Conservation (phyloP, 1,284 basidiomycete species). For the Apiotrichum veenhuisii region DNA sequence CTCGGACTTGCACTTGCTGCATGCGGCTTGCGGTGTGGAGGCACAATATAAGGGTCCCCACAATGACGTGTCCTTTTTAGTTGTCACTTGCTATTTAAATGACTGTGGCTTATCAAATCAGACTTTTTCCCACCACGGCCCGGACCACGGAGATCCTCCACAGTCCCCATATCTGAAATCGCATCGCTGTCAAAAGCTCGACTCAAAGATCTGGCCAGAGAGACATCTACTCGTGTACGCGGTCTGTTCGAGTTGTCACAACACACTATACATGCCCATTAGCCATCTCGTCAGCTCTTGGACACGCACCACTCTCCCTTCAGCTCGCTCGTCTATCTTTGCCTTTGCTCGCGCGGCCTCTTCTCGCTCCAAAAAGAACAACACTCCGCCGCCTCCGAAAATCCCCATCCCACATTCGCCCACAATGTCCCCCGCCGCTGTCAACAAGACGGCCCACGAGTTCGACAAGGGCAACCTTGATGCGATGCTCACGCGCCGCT, state of each 20-base stretch:
- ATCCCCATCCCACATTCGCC: background rate
- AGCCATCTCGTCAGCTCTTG: slow-evolving; percentile 9
- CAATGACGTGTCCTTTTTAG: background rate
- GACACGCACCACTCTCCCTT: slow-evolving; percentile 12
- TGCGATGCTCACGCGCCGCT: slow-evolving; percentile 80
- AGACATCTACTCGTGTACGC: too few relatives aligned
- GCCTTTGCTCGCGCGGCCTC: background rate
- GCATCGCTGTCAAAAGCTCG: too few relatives aligned
- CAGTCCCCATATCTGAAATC: too few relatives aligned
- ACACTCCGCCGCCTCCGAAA: background rate
- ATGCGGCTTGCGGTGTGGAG: too few relatives aligned
- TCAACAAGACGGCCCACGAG: slow-evolving; percentile 80
- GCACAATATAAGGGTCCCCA: too few relatives aligned
- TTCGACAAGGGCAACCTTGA: slow-evolving; percentile 89
- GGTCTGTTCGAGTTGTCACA: background rate
- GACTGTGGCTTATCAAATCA: too few relatives aligned
- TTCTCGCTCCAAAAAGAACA: slow-evolving; percentile 1
- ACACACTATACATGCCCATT: slow-evolving; percentile 14
- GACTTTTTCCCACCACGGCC: too few relatives aligned
- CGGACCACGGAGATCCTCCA: too few relatives aligned
- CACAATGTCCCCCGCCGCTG: slow-evolving; percentile 32
- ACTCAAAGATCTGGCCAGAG: background rate
- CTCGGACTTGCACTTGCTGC: too few relatives aligned
- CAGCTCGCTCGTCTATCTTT: background rate
- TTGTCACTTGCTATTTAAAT: too few relatives aligned